Base-by-base conservation (phyloP, 208 protist species). In the Wallacemonas sp. region DNA sequence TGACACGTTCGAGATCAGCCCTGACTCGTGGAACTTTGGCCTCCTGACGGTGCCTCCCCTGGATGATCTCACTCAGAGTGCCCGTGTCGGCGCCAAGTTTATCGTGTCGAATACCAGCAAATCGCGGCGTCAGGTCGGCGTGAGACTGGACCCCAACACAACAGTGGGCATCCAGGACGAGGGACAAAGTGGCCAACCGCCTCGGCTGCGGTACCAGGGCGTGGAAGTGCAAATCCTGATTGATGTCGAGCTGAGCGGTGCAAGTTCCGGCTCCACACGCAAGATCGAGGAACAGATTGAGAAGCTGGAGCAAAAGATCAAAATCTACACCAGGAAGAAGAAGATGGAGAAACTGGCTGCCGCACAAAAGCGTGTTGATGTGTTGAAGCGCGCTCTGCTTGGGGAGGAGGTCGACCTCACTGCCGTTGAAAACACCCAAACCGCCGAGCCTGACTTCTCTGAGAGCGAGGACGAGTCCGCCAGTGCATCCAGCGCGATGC, bases 251-350 rank as follows among this genome's bases (percentile, higher is more conserved):
- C 68, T 86, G 54, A 76, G 76, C 49, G 81, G 81, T 2, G 63
- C 82, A 0, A 81, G 69, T 49, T 84, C 87, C 2, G 78, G 76
- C 27, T 90, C 82, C 9, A 82, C 81, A 32, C 69, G 87, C 2
- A 93, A 92, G 64, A 68, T 95, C 55, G 90, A 93, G 56, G 87
- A 95, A 68, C 77, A 93, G 67, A 92, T 95, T 57, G 90, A 95
- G 60, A 92, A 93, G 62, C 76, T 95, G 21, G 85, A 95, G 67
- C 90, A 95, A 54, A 95, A 95, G 63, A 46, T 95, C 21, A 91
- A 92, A 49, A 95, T 95, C 52, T 92, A 95, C 48, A 62, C 78
- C 27, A 79, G 90, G 19, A 95, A 95, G 34, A 92, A 93, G 60
- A 95, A 95, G 71, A 65, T 65, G n/a, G 85, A 95, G 29, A 95